Base-by-base conservation (phyloP, 2,329 filamentous ascomycete species). In the Drechslerella coelobrocha region DNA sequence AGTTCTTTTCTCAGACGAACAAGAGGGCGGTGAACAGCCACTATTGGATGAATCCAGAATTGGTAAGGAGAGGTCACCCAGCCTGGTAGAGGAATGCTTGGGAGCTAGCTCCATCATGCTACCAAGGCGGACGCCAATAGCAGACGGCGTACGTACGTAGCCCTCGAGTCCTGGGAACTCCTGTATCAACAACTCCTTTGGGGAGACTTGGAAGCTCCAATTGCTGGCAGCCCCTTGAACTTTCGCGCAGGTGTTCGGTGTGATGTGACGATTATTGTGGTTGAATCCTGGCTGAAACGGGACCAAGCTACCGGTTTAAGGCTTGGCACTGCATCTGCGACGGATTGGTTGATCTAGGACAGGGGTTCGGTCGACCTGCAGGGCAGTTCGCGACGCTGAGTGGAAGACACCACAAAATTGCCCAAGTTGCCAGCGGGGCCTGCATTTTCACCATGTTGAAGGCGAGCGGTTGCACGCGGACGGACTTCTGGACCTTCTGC, bases 281-380 rank as follows among this genome's bases (percentile, higher is more conserved):
- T 54, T 37, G 51, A 31, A 55, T 45, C 66, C 59, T 17, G 27
- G 59, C 31, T 71, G 66, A 71, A 71, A 71, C 66, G n/a, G n/a
- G 37, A 54, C 52, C 66, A 53, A 71, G 59, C 59, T 29, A 47
- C 52, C 41, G 50, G 47, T 39, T 23, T 37, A 2, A 34, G 34
- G n/a, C 66, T 71, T 71, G 66, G 66, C 66, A 41, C 66, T 55
- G 59, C 57, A 23, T 60, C 59, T 71, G 56, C 52, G 48, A 71
- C 59, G 53, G 66, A 71, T 71, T 71, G 66, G 66, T 50, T 71
- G 56, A 51, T 69, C 34, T 45, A 31, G 27, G 29, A 29, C 39
- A 31, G 43, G 34, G 48, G 48, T 2, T n/a, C 26, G 9, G n/a
- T 10, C 14, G 21, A 6, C 8, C 41, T 17, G 9, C n/a, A n/a